Conservation (phyloP, 2,329 filamentous ascomycete genomes). For the Gnomoniopsis sp. region DNA sequence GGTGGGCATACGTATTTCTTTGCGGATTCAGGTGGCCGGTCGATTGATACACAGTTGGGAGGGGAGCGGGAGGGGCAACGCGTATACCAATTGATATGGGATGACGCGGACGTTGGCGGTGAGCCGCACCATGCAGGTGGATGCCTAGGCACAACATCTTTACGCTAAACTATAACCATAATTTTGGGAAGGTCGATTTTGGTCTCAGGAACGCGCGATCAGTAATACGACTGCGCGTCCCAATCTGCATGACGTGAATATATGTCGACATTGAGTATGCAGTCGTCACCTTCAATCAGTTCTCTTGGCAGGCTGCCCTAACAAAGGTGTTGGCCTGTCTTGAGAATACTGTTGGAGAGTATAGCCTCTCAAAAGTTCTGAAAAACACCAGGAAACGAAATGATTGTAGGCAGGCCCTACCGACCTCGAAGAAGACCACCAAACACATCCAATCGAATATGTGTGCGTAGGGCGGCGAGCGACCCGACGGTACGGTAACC, state of each 20-base stretch:
- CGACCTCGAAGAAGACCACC: neutral
- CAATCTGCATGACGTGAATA: neutral
- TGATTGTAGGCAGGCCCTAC: too few species aligned
- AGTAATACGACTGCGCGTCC: neutral
- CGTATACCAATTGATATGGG: neutral
- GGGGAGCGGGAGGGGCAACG: neutral
- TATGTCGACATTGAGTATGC: neutral
- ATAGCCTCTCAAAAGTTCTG: neutral
- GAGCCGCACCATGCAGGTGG: neutral
- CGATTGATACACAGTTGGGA: too few species aligned
- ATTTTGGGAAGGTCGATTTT: neutral
- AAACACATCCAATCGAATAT: neutral
- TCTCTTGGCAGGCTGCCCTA: neutral
- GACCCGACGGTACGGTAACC: slow-evolving; percentile 1
- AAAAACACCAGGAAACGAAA: too few species aligned
- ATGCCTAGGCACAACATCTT: neutral
- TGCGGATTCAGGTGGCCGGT: neutral
- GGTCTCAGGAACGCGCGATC: neutral
- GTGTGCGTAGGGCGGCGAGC: neutral
- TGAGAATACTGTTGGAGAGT: neutral
- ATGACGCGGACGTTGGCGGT: slow-evolving; percentile 5
- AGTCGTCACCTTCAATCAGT: neutral
- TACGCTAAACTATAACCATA: slow-evolving; percentile 3
- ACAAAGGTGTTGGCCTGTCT: neutral
- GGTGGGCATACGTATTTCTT: neutral